Conservation (phyloP, 805 yeast species). For the Candida oleophila region DNA sequence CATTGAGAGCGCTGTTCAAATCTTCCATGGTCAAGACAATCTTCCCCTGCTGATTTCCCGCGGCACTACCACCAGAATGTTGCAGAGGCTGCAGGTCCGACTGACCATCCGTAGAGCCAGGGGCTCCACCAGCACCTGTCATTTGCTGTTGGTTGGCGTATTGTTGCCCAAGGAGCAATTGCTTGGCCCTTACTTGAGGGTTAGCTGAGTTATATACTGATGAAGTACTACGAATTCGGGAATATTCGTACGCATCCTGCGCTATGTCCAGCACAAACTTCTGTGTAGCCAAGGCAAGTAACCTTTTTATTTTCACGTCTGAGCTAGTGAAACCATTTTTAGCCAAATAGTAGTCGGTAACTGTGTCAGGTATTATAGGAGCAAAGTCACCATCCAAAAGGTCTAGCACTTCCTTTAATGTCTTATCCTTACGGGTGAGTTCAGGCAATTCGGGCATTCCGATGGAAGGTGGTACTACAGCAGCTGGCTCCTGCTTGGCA, state of each 20-base stretch:
- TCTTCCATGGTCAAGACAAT: conserved; percentile 92
- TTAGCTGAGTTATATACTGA: conserved; percentile 83
- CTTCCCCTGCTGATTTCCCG: conserved; percentile 62
- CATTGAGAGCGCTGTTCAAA: conserved; percentile 86
- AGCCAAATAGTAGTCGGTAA: conserved; percentile 85
- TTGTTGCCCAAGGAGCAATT: conserved; percentile 66
- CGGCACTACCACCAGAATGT: conserved; percentile 35
- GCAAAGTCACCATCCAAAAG: conserved; percentile 88
- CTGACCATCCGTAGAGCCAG: conserved; percentile 25
- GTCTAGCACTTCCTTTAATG: conserved; percentile 77
- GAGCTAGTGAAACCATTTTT: conserved; percentile 82
- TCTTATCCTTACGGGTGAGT: conserved; percentile 73
- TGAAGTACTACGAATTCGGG: conserved; percentile 84
- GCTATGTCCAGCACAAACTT: conserved; percentile 93
- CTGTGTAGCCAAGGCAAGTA: conserved; percentile 93
- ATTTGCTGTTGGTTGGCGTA: conserved; percentile 39
- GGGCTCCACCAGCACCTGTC: conserved; percentile 29
- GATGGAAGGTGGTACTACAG: not conserved
- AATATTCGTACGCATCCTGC: conserved; percentile 93
- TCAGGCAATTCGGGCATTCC: conserved; percentile 58
- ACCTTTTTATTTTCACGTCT: conserved; percentile 70
- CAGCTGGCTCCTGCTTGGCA: conserved; percentile 14
- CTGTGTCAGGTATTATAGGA: conserved; percentile 95
- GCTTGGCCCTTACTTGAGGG: conserved; percentile 83
- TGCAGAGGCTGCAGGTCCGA: conserved; percentile 38